Percentiles rank a stretch among this genome's conserved stretches.
phyloP scores from a whole-genome alignment of 495 filamentous ascomycete species.

The Amphirosellinia nigrospora region DNA sequence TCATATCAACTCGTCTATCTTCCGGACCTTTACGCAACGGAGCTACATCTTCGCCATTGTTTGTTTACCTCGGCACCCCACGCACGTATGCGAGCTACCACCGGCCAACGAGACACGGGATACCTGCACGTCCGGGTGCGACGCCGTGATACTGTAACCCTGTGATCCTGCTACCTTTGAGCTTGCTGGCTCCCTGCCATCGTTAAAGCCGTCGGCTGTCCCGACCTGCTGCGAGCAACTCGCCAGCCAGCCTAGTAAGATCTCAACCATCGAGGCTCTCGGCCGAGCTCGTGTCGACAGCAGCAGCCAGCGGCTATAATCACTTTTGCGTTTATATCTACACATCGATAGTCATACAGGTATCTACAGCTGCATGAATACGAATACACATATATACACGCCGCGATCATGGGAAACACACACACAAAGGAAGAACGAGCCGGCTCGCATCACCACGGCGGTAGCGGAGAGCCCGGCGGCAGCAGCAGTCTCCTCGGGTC shows the following conservation, averaged over 20 bases:
- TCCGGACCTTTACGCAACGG: background rate
- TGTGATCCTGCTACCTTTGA: background rate
- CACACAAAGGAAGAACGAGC: constrained; percentile 65
- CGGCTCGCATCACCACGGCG: constrained; percentile 47
- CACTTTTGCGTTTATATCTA: background rate
- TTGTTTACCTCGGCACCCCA: background rate
- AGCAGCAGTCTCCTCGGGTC: constrained; percentile 33
- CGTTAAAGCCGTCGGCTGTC: background rate
- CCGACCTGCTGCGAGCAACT: background rate
- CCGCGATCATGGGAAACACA: constrained; percentile 60
- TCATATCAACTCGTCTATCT: background rate
- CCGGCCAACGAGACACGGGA: constrained; percentile 3
- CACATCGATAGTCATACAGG: too few relatives aligned
- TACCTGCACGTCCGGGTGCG: background rate
- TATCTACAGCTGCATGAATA: background rate
- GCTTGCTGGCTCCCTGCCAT: constrained; percentile 1
- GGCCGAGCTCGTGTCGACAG: background rate
- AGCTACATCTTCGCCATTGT: background rate
- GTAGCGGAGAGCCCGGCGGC: constrained; percentile 40
- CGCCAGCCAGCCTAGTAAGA: background rate
- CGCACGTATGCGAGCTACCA: constrained; percentile 8
- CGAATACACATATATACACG: background rate
- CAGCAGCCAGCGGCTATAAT: background rate
- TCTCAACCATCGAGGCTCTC: background rate
- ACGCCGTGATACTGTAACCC: constrained; percentile 1